Evolutionary conservation across 2,329 filamentous ascomycete species (phyloP).

Genomic region (Balansia obtecta): DNA sequence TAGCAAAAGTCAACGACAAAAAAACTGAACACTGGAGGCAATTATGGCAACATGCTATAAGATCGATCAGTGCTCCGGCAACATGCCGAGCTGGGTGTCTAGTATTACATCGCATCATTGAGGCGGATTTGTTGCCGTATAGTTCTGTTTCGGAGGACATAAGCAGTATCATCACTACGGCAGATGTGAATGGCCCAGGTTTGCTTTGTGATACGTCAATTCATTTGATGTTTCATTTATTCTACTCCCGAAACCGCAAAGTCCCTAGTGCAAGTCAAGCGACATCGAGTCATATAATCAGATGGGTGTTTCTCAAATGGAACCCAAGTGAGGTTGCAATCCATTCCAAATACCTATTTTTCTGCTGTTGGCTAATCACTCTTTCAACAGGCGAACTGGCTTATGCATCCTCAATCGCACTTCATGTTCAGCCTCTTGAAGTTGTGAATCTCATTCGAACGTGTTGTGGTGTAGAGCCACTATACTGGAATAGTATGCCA

Average conservation of each 20-base stretch:
- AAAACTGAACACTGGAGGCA: constrained; percentile 48
- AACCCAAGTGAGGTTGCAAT: constrained; percentile 49
- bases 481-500: constrained; percentile 19
- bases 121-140: constrained; percentile 52
- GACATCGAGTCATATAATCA: constrained; percentile 58
- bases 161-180: constrained; percentile 59
- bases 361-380: not conserved
- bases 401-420: constrained; percentile 52
- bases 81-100: constrained; percentile 69
- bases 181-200: constrained; percentile 72
- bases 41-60: constrained; percentile 61
- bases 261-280: constrained; percentile 56
- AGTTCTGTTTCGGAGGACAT: constrained; percentile 55
- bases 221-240: constrained; percentile 55
- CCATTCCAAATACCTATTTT: not conserved
- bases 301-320: constrained; percentile 78
- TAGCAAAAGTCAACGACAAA: constrained; percentile 21
- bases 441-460: constrained; percentile 56
- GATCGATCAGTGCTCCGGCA: constrained; percentile 55
- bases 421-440: constrained; percentile 51
- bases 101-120: constrained; percentile 56
- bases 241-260: constrained; percentile 53
- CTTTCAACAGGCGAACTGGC: constrained; percentile 46
- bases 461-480: constrained; percentile 44
- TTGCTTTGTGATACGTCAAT: constrained; percentile 69